These are phyloP conservation scores for Talaromyces piceae DNA, from an alignment of 2,329 filamentous ascomycete species.

Conservation along the genomic window DNA sequence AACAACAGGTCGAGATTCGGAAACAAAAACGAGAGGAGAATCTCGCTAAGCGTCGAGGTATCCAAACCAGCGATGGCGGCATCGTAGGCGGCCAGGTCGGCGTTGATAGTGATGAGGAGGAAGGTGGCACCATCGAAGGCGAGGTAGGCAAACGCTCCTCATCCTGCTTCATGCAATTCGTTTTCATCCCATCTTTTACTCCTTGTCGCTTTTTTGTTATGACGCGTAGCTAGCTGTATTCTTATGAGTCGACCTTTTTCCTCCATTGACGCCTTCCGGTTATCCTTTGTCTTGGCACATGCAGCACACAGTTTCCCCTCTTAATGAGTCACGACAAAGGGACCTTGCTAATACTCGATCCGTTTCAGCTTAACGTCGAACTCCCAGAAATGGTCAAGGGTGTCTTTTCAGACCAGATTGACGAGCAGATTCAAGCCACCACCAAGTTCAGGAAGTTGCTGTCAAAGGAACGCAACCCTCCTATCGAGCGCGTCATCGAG, in stretches of 20 bases:
- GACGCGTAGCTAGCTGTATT: no score
- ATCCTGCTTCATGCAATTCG: conserved; percentile 3
- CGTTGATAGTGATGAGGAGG: conserved; percentile 94
- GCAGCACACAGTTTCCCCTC: neutral
- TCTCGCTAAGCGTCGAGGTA: conserved; percentile 94
- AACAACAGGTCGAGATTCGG: conserved; percentile 98
- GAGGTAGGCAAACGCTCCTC: conserved; percentile 61
- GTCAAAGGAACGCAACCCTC: conserved; percentile 97
- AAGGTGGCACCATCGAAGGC: conserved; percentile 85
- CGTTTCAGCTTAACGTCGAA: conserved; percentile 79
- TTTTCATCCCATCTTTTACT: neutral
- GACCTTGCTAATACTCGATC: neutral
- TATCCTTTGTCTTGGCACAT: neutral
- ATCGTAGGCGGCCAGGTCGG: conserved; percentile 34
- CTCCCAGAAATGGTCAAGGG: conserved; percentile 96
- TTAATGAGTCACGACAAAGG: neutral
- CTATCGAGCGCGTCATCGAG: conserved; percentile 98
- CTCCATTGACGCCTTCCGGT: neutral
- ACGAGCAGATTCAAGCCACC: conserved; percentile 92
- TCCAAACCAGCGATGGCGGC: conserved; percentile 65
- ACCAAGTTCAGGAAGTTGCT: conserved; percentile 98
- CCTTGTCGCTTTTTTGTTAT: neutral
- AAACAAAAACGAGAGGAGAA: conserved; percentile 99
- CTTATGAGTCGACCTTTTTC: neutral
- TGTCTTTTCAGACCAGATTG: conserved; percentile 98